Evolutionary conservation across 148 eudicot genomes (phyloP).

Genomic region (Tetragonia tetragonoides): DNA sequence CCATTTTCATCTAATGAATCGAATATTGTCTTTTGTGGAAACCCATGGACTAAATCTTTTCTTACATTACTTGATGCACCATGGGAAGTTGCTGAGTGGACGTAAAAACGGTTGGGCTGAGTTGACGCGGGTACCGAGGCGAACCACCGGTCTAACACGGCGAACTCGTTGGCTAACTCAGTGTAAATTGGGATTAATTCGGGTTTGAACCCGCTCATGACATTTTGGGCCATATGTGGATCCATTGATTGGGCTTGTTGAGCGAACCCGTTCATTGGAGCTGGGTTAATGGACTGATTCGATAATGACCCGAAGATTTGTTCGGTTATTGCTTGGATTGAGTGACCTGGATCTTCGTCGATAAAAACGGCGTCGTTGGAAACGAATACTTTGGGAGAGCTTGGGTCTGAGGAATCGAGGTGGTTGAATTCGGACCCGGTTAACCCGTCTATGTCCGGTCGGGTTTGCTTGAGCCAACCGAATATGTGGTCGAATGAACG

Average conservation of each 20-base stretch:
- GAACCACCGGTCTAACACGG: conserved; percentile 88
- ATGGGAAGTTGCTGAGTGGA: conserved; percentile 92
- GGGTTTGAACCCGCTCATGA: conserved; percentile 90
- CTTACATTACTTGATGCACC: conserved; percentile 91
- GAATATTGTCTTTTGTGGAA: conserved; percentile 85
- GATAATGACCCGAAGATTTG: conserved; percentile 74
- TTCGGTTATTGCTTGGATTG: conserved; percentile 86
- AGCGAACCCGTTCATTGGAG: conserved; percentile 92
- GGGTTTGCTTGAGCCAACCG: conserved; percentile 77
- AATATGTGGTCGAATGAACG: conserved; percentile 92
- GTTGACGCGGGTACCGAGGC: conserved; percentile 98
- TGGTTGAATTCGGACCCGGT: conserved; percentile 71
- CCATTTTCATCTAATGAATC: conserved; percentile 87
- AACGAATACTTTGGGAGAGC: conserved; percentile 47
- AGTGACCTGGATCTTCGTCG: conserved; percentile 93
- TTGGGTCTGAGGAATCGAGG: conserved; percentile 62
- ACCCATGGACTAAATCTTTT: conserved; percentile 75
- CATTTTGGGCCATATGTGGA: conserved; percentile 49
- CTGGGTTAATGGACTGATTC: conserved; percentile 45
- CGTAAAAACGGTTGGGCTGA: conserved; percentile 96
- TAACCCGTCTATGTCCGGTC: conserved; percentile 86
- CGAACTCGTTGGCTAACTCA: conserved; percentile 78
- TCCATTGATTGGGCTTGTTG: conserved; percentile 73
- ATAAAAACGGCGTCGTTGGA: conserved; percentile 62
- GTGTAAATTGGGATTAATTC: conserved; percentile 61